A percentile compares a stretch with the other conserved stretches of the same genome.
phyloP scores from a whole-genome alignment of 495 filamentous ascomycete species.

The Oidiodendron maius region DNA sequence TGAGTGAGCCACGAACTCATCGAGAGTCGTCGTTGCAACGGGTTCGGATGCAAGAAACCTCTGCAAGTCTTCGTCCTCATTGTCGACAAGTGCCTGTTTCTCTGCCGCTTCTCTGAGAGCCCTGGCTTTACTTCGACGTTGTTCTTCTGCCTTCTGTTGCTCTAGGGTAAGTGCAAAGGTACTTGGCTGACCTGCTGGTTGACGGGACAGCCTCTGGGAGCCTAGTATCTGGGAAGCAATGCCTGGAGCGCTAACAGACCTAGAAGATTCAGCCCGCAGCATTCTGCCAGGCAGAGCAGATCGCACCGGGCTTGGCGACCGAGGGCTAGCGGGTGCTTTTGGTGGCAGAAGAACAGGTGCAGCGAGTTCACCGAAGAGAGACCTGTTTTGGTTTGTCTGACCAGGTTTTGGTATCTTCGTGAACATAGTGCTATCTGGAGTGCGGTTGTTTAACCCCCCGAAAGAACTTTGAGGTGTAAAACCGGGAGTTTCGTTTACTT shows the following conservation, averaged over 20 bases:
- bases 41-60: slow-evolving; percentile 38
- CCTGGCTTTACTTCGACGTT: slow-evolving; percentile 23
- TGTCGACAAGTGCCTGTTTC: slow-evolving; percentile 40
- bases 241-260: slow-evolving; percentile 54
- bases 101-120: slow-evolving; percentile 43
- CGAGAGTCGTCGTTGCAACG: slow-evolving; percentile 41
- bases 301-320: slow-evolving; percentile 77
- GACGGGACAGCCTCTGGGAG: slow-evolving; percentile 8
- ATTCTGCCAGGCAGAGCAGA: slow-evolving; percentile 37
- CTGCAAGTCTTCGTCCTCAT: slow-evolving; percentile 52
- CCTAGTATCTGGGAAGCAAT: slow-evolving; percentile 40
- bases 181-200: not conserved
- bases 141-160: slow-evolving; percentile 13
- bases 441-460: slow-evolving; percentile 28
- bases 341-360: slow-evolving; percentile 51
- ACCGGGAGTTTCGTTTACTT: slow-evolving; percentile 45
- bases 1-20: slow-evolving; percentile 62
- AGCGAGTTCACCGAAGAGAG: slow-evolving; percentile 63
- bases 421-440: slow-evolving; percentile 9
- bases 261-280: slow-evolving; percentile 42
- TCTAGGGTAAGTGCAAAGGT: slow-evolving; percentile 3
- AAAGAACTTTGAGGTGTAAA: slow-evolving; percentile 65
- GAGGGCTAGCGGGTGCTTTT: slow-evolving; percentile 51
- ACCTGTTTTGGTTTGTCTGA: slow-evolving; percentile 16
- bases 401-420: slow-evolving; percentile 10